Conservation (phyloP, 148 eudicot genomes). For the Beta vulgaris region DNA sequence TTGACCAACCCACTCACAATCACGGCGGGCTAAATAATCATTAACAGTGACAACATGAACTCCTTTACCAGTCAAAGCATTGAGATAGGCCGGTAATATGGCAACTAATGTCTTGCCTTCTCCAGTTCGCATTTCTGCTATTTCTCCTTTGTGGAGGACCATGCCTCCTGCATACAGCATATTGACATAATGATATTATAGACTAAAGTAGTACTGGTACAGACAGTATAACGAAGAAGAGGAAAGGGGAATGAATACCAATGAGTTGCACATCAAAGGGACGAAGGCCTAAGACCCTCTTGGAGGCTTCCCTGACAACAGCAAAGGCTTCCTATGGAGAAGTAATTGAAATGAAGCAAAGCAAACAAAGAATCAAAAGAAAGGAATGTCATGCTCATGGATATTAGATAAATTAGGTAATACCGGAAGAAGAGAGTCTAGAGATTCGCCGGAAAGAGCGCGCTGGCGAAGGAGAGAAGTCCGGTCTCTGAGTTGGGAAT, state of each 20-base stretch:
- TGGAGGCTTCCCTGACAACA: slow-evolving; percentile 92
- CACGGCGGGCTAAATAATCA: slow-evolving; percentile 95
- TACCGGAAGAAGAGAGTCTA: slow-evolving; percentile 86
- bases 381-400: not conserved
- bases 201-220: no score
- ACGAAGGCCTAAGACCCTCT: slow-evolving; percentile 90
- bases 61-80: slow-evolving; percentile 80
- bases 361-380: not conserved
- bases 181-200: no score
- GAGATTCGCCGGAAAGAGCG: slow-evolving; percentile 55
- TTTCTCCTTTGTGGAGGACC: slow-evolving; percentile 92
- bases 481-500: slow-evolving; percentile 54
- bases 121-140: slow-evolving; percentile 99
- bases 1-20: slow-evolving; percentile 99
- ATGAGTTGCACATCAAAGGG: slow-evolving; percentile 94
- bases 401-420: not conserved
- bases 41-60: slow-evolving; percentile 97
- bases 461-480: slow-evolving; percentile 59
- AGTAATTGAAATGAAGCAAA: not conserved
- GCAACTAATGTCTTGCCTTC: slow-evolving; percentile 99
- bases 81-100: slow-evolving; percentile 87
- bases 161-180: slow-evolving; percentile 83
- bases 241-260: slow-evolving; percentile 31
- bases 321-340: slow-evolving; percentile 82
- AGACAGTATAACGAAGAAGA: not conserved